Base-by-base conservation (phyloP, 208 protist species). In the Endotrypanum monterogeii region DNA sequence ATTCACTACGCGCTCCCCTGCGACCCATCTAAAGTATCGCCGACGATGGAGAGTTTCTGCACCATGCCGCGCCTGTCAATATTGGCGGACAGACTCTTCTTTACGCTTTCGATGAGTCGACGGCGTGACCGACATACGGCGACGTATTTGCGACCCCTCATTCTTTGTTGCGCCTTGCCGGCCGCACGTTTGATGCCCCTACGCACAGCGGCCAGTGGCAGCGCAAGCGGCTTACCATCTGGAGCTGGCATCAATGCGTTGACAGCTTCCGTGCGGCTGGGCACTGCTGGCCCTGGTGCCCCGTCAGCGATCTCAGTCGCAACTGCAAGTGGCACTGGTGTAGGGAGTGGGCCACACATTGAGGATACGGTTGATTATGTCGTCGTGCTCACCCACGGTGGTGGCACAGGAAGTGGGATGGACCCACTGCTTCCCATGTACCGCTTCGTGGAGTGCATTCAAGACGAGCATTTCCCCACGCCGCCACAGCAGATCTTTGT, bases 1-100 rank as follows among this genome's bases (percentile, higher is more conserved):
- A 72, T 97, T 56, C 93, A 97, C 76, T 97, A 94, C 76, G 73
- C 84, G 2, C 78, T 90, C 18, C 93, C 88, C 0, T 84, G 68
- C 39, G 93, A 95, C 76, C 78, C 91, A 9, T 80, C 77, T 54
- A 89, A 88, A 67, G 90, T 83, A 2, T 87, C 86, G 0, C 81
- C 86, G 5, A 84, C 93, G 32, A 67, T 95, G 30, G 90, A 97
- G 65, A 89, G 80, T 44, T 97, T 97, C 79, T 83, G 77, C 39
- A 94, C 76, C 4, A 78, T 86, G 46, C 83, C 78, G 41, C 87
- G 93, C 18, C 83, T 95, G 39, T 55, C 74, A 0, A 84, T 85
- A 0, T 66, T 97, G 14, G 86, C 88, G 28, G 80, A 90, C 55
- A 79, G 88, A 0, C 70, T 97, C 35, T 76, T 94, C 14, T 87